These are phyloP conservation scores for Fusarium circinatum DNA, from an alignment of 2,329 filamentous ascomycete genomes.

Conservation along the genomic window DNA sequence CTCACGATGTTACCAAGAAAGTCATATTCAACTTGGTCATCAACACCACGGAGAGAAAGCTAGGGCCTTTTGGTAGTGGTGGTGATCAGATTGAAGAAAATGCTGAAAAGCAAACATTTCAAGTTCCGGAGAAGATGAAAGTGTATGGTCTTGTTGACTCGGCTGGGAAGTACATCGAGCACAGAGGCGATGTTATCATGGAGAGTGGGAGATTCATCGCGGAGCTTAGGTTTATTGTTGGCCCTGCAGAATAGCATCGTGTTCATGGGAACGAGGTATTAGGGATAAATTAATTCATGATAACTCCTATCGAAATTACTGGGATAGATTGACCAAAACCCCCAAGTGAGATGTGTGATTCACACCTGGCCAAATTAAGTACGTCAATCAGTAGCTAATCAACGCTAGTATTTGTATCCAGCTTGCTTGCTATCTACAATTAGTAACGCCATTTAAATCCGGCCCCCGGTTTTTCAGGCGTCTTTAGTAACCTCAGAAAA, in stretches of 20 bases:
- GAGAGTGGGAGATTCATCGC: background rate
- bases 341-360: background rate
- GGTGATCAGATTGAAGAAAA: background rate
- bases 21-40: background rate
- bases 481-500: background rate
- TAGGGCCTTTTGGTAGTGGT: background rate
- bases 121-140: background rate
- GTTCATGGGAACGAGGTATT: accelerated
- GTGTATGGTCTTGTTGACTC: background rate
- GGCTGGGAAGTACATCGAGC: background rate
- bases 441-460: too few relatives aligned
- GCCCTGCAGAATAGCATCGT: background rate
- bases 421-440: background rate
- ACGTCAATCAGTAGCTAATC: background rate
- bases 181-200: background rate
- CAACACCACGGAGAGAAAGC: background rate
- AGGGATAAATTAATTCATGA: background rate
- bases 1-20: background rate
- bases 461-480: background rate
- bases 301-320: background rate
- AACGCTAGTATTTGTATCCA: background rate
- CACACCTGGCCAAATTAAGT: too few relatives aligned
- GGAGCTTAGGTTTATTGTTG: background rate
- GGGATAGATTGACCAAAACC: background rate
- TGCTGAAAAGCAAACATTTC: background rate